Evolutionary conservation across 2,329 filamentous ascomycete genomes (phyloP).

Genomic region (Paecilomyces variotii): DNA sequence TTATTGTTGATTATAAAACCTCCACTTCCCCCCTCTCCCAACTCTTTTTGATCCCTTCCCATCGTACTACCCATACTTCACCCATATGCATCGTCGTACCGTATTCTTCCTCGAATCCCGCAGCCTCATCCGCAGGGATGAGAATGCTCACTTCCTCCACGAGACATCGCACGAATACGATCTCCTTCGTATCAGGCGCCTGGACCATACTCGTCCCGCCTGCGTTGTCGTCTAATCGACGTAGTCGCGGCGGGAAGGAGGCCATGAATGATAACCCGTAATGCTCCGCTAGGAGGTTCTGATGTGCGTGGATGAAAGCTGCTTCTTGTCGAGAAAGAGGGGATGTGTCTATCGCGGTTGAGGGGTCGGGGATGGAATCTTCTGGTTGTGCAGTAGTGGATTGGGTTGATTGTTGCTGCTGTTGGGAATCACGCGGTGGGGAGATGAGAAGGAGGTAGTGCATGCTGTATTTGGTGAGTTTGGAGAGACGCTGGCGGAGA

Average conservation of each 20-base stretch:
- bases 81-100: conserved; percentile 44
- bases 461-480: conserved; percentile 51
- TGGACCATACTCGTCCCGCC: conserved; percentile 92
- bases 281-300: conserved; percentile 74
- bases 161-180: conserved; percentile 68
- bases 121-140: conserved; percentile 22
- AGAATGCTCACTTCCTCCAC: conserved; percentile 40
- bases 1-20: conserved; percentile 22
- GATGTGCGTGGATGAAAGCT: conserved; percentile 76
- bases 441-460: conserved; percentile 29
- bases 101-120: conserved; percentile 16
- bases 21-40: conserved; percentile 38
- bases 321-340: conserved; percentile 71
- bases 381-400: conserved; percentile 12
- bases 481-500: conserved; percentile 75
- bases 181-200: conserved; percentile 68
- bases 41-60: conserved; percentile 61
- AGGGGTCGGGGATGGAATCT: conserved; percentile 26
- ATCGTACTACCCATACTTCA: conserved; percentile 61
- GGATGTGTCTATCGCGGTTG: conserved; percentile 34
- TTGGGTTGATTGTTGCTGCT: conserved; percentile 8
- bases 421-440: conserved; percentile 7
- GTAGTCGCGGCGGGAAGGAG: conserved; percentile 69
- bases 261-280: conserved; percentile 78
- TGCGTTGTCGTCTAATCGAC: conserved; percentile 81